Evolutionary conservation across 768 basidiomycete species (phyloP).

Genomic region (Mrakia frigida): DNA sequence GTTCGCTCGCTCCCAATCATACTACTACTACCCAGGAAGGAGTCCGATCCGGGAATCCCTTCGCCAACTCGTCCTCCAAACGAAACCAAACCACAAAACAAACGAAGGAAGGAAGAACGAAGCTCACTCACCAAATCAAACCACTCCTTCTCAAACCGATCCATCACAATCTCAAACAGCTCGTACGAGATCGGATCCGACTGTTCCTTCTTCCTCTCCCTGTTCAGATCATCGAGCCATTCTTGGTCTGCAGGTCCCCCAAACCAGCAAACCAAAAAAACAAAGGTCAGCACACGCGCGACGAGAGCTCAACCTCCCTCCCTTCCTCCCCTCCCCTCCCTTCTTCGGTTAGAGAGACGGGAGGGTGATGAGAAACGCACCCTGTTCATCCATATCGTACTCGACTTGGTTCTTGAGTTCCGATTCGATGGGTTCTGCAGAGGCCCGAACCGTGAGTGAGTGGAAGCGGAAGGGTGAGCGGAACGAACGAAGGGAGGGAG

Average conservation of each 20-base stretch:
- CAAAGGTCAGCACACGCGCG: background rate
- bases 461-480: no score
- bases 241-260: constrained; percentile 62
- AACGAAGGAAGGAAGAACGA: background rate
- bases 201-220: constrained; percentile 66
- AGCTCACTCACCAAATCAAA: constrained; percentile 69
- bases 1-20: no score
- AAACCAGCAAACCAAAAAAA: no score
- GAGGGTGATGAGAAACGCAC: constrained; percentile 44
- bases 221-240: constrained; percentile 84
- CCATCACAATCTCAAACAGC: constrained; percentile 92
- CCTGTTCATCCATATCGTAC: constrained; percentile 99
- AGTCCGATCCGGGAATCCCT: no score
- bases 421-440: constrained; percentile 80
- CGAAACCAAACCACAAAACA: background rate
- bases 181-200: constrained; percentile 72
- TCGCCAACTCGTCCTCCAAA: no score
- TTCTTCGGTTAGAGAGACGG: background rate
- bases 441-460: no score
- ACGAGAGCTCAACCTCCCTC: background rate
- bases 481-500: background rate
- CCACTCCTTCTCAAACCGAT: constrained; percentile 97
- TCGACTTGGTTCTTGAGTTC: constrained; percentile 91
- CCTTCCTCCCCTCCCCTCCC: no score
- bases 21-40: no score